Evolutionary conservation across 106 monocot genomes (phyloP), one percentile per base, ranked within the genome.

Genomic region (Hemerocallis citrina): DNA sequence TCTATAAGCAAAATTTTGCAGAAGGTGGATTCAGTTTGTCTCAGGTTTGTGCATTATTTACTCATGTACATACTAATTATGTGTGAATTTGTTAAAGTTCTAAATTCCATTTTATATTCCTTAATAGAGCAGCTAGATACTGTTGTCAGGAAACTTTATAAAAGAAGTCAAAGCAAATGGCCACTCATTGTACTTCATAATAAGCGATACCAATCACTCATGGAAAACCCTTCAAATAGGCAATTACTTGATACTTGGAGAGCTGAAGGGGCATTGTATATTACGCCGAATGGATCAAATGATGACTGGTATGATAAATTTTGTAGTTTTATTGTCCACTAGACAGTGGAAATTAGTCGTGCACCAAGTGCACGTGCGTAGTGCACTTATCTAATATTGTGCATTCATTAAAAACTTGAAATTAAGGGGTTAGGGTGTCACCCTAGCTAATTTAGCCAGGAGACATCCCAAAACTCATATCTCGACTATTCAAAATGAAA

Each of bases 241-340:
- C 45, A 84, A 38, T 8, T 79, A 19, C 62, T 96, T 31, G 86
- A 84, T 32, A 66, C 63, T 2, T 96, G 96, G 96, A 76, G 22
- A 52, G 71, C 68, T 63, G 45, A 84, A 39, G 79, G 84, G 4
- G 77, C 74, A 44, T 58, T 96, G 37, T 96, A 91, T 71, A 77
- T 76, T 35, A 84, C 96, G 59, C 96, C 96, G 60, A 77, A 54
- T 81, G 96, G 96, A 50, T 91, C 96, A 57, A 96, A 96, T 77
- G 96, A 96, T 71, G 96, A 96, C 52, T 96, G 96, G 91, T 90
- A 82, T 3, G 73, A 57, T n/a, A n/a, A n/a, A n/a, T n/a, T n/a
- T n/a, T n/a, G n/a, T n/a, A n/a, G n/a, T n/a, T n/a, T n/a, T n/a
- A n/a, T n/a, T n/a, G n/a, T n/a, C n/a, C n/a, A n/a, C n/a, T n/a